These are phyloP conservation scores for Microstegium vimineum DNA, from an alignment of 176 grass and related monocot species.

Conservation along the genomic window DNA sequence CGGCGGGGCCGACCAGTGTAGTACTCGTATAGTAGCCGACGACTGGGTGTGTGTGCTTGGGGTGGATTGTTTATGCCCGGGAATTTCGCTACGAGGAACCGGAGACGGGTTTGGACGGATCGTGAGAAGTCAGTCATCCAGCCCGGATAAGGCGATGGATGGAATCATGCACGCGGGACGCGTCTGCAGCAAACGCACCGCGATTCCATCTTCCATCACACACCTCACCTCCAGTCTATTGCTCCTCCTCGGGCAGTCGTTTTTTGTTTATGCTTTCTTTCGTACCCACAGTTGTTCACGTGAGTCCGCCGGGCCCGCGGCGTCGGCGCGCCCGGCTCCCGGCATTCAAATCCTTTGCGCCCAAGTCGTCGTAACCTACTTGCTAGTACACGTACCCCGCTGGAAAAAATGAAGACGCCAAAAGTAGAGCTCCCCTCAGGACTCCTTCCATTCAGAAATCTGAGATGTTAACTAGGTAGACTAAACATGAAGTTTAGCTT, in stretches of 20 bases:
- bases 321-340: constrained; percentile 6
- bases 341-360: constrained; percentile 9
- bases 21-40: no score
- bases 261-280: not conserved
- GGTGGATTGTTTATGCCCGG: constrained; percentile 15
- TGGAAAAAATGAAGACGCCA: no score
- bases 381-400: no score
- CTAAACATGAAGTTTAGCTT: no score
- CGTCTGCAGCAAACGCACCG: not conserved
- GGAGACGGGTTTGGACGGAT: not conserved
- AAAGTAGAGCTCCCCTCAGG: no score
- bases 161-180: constrained; percentile 10
- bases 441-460: no score
- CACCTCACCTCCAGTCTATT: not conserved
- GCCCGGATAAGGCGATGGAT: constrained; percentile 15
- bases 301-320: not conserved
- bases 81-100: constrained; percentile 26
- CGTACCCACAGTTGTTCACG: not conserved
- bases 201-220: not conserved
- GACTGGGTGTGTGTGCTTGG: no score
- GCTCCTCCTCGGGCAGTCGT: not conserved
- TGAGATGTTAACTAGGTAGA: no score
- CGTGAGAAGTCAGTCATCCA: not conserved
- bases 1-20: not conserved
- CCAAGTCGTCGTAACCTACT: no score